Conservation (phyloP, 306 rosid species). For the Rosa multiflora region DNA sequence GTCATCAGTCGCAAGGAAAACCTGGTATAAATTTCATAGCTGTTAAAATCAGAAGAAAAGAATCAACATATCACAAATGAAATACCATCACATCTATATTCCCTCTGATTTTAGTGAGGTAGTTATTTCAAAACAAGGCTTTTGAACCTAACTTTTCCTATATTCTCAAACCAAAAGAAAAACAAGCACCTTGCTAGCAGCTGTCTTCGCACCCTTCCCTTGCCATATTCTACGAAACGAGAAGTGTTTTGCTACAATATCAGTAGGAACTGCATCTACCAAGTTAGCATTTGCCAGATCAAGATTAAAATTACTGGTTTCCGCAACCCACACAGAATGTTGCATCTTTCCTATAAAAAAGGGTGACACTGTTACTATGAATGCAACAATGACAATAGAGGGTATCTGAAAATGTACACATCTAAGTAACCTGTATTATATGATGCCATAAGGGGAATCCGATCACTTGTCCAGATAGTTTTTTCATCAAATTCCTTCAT, state of each 20-base stretch:
- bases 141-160: neutral
- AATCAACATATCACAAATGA: constrained; percentile 1
- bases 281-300: constrained; percentile 44
- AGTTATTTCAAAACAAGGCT: neutral
- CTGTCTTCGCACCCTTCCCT: constrained; percentile 88
- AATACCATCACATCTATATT: neutral
- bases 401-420: neutral
- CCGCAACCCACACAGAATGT: constrained; percentile 93
- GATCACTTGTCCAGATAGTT: constrained; percentile 97
- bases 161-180: neutral
- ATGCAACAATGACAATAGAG: constrained; percentile 7
- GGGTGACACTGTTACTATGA: constrained; percentile 15
- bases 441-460: constrained; percentile 90
- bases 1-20: constrained; percentile 78
- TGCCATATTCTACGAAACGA: constrained; percentile 93
- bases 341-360: constrained; percentile 88
- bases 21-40: constrained; percentile 48
- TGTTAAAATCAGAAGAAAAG: constrained; percentile 29
- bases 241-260: constrained; percentile 56
- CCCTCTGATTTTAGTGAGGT: neutral
- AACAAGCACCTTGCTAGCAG: constrained; percentile 76
- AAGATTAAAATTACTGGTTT: constrained; percentile 57
- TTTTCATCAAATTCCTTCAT: constrained; percentile 95
- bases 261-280: constrained; percentile 58
- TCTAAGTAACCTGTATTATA: constrained; percentile 69